Evolutionary conservation across 768 basidiomycete genomes (phyloP).

Genomic region (Exsudoporus frostii): DNA sequence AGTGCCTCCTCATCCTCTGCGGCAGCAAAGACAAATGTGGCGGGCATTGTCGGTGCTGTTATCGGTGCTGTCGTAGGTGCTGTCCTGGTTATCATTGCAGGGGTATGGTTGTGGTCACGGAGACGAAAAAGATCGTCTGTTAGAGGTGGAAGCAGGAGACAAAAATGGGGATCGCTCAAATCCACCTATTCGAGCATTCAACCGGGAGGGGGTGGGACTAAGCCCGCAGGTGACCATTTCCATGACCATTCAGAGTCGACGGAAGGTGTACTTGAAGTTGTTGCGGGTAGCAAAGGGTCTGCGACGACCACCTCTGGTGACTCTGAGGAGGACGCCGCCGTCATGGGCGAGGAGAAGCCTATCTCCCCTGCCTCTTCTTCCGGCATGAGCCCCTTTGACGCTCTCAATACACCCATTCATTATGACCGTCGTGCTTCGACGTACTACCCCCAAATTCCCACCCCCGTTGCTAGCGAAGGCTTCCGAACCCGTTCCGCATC

Average conservation of each 20-base stretch:
- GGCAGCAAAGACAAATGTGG: conserved; percentile 33
- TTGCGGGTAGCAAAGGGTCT: conserved; percentile 14
- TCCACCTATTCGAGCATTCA: conserved; percentile 20
- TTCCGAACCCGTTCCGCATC: conserved; percentile 10
- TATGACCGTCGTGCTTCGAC: conserved; percentile 19
- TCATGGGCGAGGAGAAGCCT: conserved; percentile 24
- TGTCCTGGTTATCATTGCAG: conserved; percentile 29
- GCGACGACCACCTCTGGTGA: conserved; percentile 13
- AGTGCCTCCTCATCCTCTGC: conserved; percentile 17
- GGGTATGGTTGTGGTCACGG: conserved; percentile 31
- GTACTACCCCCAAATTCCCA: conserved; percentile 17
- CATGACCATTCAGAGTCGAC: conserved; percentile 24
- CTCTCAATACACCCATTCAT: conserved; percentile 15
- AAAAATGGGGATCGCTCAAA: conserved; percentile 28
- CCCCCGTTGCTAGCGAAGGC: neutral
- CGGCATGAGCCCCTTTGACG: conserved; percentile 19
- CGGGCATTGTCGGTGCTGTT: conserved; percentile 50
- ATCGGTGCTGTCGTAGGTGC: conserved; percentile 44
- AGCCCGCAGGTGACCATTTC: conserved; percentile 5
- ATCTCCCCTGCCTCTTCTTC: conserved; percentile 14
- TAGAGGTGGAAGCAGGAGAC: conserved; percentile 22
- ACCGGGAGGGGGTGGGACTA: neutral
- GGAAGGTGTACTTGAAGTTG: conserved; percentile 12
- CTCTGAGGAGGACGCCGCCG: conserved; percentile 22
- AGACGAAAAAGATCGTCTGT: conserved; percentile 15